phyloP scores from a whole-genome alignment of 805 yeast genomes.

The Osmozyma mogii region DNA sequence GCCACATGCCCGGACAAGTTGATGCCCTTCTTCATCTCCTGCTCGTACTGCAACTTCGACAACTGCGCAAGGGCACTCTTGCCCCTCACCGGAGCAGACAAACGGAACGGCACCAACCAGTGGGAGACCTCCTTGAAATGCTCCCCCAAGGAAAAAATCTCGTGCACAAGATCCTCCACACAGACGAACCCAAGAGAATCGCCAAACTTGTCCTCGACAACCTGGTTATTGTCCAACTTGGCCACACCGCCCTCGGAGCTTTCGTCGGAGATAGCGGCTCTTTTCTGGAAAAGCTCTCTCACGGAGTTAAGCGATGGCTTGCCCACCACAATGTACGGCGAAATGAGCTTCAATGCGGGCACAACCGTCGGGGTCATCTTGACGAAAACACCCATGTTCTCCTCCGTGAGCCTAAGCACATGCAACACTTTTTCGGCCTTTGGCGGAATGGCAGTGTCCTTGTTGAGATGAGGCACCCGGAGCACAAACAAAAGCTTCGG shows the following conservation, averaged over 20 bases:
- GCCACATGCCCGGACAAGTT: conserved; percentile 60
- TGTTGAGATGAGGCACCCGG: conserved; percentile 54
- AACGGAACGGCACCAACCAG: conserved; percentile 64
- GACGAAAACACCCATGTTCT: conserved; percentile 66
- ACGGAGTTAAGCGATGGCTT: conserved; percentile 66
- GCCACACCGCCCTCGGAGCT: conserved; percentile 24
- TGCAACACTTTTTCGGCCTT: conserved; percentile 53
- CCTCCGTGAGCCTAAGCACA: conserved; percentile 51
- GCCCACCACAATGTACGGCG: conserved; percentile 71
- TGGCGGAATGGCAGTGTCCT: conserved; percentile 56
- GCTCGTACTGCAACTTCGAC: conserved; percentile 51
- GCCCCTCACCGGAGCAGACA: conserved; percentile 64
- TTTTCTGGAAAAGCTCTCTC: conserved; percentile 67
- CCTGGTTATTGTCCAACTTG: conserved; percentile 63
- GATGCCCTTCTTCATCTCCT: conserved; percentile 40
- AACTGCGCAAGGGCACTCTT: conserved; percentile 68
- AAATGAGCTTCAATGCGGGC: conserved; percentile 57
- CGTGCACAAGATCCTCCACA: conserved; percentile 74
- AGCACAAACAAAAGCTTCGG: conserved; percentile 53
- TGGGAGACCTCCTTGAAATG: conserved; percentile 50
- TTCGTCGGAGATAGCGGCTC: conserved; percentile 47
- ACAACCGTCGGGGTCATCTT: conserved; percentile 51
- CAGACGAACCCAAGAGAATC: conserved; percentile 57
- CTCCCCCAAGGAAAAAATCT: conserved; percentile 55
- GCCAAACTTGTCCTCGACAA: conserved; percentile 66